Evolutionary conservation across 176 grass and related monocot genomes (phyloP).

Genomic region (Musa acuminata): DNA sequence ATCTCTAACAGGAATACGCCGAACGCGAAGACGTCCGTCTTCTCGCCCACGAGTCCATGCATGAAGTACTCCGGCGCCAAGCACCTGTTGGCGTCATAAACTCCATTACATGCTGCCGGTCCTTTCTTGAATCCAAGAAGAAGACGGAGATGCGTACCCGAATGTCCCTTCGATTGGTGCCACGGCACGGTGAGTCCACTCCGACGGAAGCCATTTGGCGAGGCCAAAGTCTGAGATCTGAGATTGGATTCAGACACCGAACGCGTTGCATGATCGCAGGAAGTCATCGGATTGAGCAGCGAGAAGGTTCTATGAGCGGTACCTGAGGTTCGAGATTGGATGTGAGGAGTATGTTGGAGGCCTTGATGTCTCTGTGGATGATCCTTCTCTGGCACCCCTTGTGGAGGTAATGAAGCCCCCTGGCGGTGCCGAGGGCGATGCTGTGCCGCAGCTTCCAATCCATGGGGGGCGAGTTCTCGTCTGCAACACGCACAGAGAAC

Average conservation of each 20-base stretch:
- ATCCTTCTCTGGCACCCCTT: conserved; percentile 21
- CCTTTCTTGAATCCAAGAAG: not conserved
- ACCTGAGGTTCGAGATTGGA: conserved; percentile 11
- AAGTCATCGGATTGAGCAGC: not conserved
- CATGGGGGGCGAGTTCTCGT: conserved; percentile 12
- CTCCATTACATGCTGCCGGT: not conserved
- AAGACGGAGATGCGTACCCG: not conserved
- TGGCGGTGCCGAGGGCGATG: conserved; percentile 5
- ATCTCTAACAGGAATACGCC: conserved; percentile 18
- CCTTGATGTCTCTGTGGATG: conserved; percentile 24
- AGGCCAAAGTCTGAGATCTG: conserved; percentile 22
- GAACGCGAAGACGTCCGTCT: conserved; percentile 20
- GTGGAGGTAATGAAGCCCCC: conserved; percentile 17
- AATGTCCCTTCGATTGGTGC: conserved; percentile 17
- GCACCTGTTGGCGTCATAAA: not conserved
- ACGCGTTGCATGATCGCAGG: not conserved
- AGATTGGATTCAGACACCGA: not conserved
- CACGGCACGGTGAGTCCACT: conserved; percentile 8
- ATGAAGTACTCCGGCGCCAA: conserved; percentile 24
- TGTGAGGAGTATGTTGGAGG: conserved; percentile 20
- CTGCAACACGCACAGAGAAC: not conserved
- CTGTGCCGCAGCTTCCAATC: conserved; percentile 10
- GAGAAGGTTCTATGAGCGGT: not conserved
- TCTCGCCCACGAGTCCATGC: conserved; percentile 18
- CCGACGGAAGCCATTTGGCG: conserved; percentile 21